phyloP scores from a whole-genome alignment of 305 asterid genomes.

The Ruellia speciosa region DNA sequence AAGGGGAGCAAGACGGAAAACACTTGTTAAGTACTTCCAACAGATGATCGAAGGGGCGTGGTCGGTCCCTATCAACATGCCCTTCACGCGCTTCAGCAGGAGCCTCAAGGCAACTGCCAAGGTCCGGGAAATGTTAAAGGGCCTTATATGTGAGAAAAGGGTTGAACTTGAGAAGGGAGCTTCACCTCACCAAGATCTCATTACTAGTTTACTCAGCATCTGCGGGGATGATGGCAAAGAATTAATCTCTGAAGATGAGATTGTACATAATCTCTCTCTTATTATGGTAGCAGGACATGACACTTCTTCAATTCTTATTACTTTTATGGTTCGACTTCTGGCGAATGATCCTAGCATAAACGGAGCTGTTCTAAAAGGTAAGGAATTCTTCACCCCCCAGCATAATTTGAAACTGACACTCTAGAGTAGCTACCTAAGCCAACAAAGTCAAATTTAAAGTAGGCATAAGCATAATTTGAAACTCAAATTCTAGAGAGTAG shows the following conservation, averaged over 20 bases:
- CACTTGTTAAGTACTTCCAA: slow-evolving; percentile 33
- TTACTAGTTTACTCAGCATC: slow-evolving; percentile 58
- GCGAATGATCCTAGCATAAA: slow-evolving; percentile 36
- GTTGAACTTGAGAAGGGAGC: slow-evolving; percentile 38
- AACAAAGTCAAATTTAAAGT: too few relatives aligned
- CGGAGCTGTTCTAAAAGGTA: slow-evolving; percentile 52
- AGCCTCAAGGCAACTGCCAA: slow-evolving; percentile 55
- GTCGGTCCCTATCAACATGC: slow-evolving; percentile 57
- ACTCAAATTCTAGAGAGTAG: too few relatives aligned
- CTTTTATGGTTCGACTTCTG: slow-evolving; percentile 44
- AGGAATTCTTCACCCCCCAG: not conserved
- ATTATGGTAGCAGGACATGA: slow-evolving; percentile 71
- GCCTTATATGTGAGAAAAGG: slow-evolving; percentile 42
- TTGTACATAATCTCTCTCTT: slow-evolving; percentile 51
- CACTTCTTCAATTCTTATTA: slow-evolving; percentile 53
- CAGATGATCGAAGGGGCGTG: slow-evolving; percentile 56
- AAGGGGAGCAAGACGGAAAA: slow-evolving; percentile 41
- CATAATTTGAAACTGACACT: not conserved
- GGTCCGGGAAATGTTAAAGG: slow-evolving; percentile 39
- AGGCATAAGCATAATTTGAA: too few relatives aligned
- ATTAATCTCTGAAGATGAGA: slow-evolving; percentile 53
- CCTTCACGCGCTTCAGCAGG: slow-evolving; percentile 52
- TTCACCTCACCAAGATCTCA: slow-evolving; percentile 48
- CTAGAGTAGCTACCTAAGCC: too few relatives aligned
- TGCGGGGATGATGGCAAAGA: slow-evolving; percentile 30